Conservation (phyloP, 2,329 filamentous ascomycete species). For the Xylaria sp. region DNA sequence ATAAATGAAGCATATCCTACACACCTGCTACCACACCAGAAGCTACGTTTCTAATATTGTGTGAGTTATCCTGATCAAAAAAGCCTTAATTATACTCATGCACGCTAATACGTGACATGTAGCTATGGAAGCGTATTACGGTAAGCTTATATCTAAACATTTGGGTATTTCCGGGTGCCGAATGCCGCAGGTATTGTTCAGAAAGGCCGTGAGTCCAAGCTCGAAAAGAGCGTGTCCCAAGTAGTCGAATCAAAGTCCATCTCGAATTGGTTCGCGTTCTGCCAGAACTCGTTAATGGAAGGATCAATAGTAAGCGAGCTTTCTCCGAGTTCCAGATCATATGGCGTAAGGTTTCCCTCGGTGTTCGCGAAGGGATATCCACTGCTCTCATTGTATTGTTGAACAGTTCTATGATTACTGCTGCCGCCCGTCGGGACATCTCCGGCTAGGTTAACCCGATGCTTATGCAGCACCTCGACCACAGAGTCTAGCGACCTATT, state of each 20-base stretch:
- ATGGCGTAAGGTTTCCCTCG: neutral
- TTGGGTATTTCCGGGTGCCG: neutral
- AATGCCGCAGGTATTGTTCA: neutral
- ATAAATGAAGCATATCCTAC: neutral
- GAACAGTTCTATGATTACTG: neutral
- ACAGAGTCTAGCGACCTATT: constrained; percentile 29
- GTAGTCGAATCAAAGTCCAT: constrained; percentile 15
- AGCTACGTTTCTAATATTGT: neutral
- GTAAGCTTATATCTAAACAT: neutral
- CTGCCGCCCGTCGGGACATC: neutral
- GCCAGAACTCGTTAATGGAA: constrained; percentile 23
- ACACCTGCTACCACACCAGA: neutral
- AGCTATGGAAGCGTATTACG: neutral
- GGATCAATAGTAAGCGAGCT: neutral
- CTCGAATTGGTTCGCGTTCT: constrained; percentile 5
- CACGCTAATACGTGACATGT: neutral
- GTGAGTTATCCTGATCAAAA: neutral
- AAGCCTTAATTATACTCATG: neutral
- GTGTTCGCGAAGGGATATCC: neutral
- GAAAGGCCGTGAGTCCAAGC: constrained; percentile 13
- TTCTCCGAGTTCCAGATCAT: neutral
- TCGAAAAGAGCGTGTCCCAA: constrained; percentile 21
- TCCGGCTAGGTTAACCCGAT: constrained; percentile 25
- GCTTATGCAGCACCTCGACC: constrained; percentile 28
- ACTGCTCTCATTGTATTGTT: neutral